Conservation (phyloP, 768 basidiomycete species). For the Mrakia hoshinonis region DNA sequence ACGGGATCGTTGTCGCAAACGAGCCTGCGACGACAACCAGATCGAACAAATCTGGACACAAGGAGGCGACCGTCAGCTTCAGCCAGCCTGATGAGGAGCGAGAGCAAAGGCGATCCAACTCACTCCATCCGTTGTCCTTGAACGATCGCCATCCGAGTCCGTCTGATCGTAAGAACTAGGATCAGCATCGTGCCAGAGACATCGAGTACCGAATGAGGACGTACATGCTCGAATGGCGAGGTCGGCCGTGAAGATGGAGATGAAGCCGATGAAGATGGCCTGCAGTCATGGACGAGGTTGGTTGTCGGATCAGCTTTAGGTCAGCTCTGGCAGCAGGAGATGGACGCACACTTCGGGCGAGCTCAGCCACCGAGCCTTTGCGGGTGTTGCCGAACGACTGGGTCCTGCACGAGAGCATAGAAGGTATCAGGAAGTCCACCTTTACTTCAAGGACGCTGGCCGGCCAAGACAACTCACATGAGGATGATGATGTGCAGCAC, state of each 20-base stretch:
- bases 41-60: constrained; percentile 58
- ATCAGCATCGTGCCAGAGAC: background rate
- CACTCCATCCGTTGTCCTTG: constrained; percentile 78
- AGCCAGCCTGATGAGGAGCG: background rate
- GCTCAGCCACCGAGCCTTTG: background rate
- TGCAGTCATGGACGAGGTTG: no score
- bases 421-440: background rate
- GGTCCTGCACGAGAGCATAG: constrained; percentile 11
- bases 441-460: background rate
- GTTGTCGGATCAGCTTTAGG: no score
- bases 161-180: background rate
- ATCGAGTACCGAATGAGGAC: background rate
- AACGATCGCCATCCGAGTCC: constrained; percentile 80
- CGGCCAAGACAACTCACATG: constrained; percentile 44
- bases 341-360: no score
- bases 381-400: constrained; percentile 30
- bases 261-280: constrained; percentile 64
- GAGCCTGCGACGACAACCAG: constrained; percentile 69
- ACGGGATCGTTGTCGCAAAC: constrained; percentile 69
- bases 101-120: background rate
- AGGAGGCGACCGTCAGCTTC: background rate
- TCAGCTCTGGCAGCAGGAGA: no score
- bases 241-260: constrained; percentile 66
- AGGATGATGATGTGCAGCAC: constrained; percentile 70
- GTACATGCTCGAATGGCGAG: constrained; percentile 59